Base-by-base conservation (phyloP, 1,139 yeast genomes). In the Entelexis sorbosivorans region DNA sequence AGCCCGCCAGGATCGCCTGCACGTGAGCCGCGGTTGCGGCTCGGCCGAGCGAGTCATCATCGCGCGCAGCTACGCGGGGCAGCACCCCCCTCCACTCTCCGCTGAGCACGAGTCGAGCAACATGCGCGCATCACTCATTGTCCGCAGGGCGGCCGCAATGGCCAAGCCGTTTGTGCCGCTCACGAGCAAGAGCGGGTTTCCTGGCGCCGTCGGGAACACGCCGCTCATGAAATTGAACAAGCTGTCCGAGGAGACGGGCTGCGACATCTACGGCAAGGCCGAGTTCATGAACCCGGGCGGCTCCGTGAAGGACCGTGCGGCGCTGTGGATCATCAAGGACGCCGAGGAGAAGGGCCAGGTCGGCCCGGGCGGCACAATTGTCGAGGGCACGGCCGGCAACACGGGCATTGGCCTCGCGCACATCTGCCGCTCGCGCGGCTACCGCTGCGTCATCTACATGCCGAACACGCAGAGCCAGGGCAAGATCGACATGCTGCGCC, bases 231-330 rank as follows among this genome's bases (percentile, higher is more conserved):
- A 76, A 59, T 73, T 88, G 48, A 80, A 82, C 53, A 71, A 70
- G 44, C 72, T 86, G 45, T 79, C 87, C 17, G 69, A 72, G 34
- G 75, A 75, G 58, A 67, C 81, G 19, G 87, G 87, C 11, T 72
- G 95, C 60, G 83, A 87, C 61, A 79, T 87, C 59, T 86, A 78
- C 64, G 96, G 86, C 49, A 87, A 87, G 65, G 94, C 94, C 14
- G 96, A 87, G 68, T 84, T 80, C 69, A 83, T 84, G 82, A 87
- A 88, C 68, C 96, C 96, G 2, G 96, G 96, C 47, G 96, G 96
- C 0, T 82, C 94, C 6, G 88, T 88, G 55, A 87, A 87, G 65
- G 96, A 87, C 65, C 75, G 96, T 54, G 96, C 96, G 8, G 96
- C 96, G 0, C 70, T 83, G 47, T 86, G 72, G 62, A 74, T 88